Base-by-base conservation (phyloP, 164 flowering plant genomes). In the Echeveria elegans region DNA sequence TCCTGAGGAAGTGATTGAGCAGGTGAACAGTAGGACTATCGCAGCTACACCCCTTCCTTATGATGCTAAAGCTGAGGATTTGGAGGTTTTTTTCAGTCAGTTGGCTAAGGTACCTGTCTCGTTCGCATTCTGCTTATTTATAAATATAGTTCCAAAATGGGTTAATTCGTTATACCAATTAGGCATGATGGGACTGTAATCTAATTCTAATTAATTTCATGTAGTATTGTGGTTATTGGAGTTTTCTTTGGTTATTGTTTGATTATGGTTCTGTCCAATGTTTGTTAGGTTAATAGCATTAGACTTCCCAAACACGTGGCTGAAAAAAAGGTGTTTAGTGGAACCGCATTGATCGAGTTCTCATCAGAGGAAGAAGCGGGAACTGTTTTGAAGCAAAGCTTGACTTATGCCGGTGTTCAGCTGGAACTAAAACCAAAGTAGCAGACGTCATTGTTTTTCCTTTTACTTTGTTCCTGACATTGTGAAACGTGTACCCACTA, bases 221-320 rank as follows among this genome's bases (percentile, higher is more conserved):
- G 31, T 53, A 50, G 14, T 24, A 11, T 24, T 1, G 6, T 56
- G 32, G 16, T 56, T 16, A 31, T 63, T 32, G 40, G 38, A 18
- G 2, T 30, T 36, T 31, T 18, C n/a, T 36, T 10, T 15, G 6
- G 16, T 21, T 0, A 24, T 63, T 38, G n/a, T 70, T 15, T 29
- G 21, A 30, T 9, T 30, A 43, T 64, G 19, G 18, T 16, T 18
- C 11, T 32, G 15, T 32, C 32, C 7, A 15, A 37, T 16, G 7
- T 28, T 32, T 26, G 48, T 63, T 81, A 94, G 99, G 96, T 94
- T 74, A 87, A 84, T 68, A 86, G 97, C 71, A 84, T 91, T 65
- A 86, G 97, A 78, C 79, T 92, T 61, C 97, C 99, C 63, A 89
- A 88, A 50, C 97, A 86, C 83, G 90, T 87, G 74, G 85, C 83